Percentiles rank a stretch among this genome's conserved stretches.
Evolutionary conservation across 805 yeast genomes (phyloP).

Genomic region (Sungouiozyma ichnusensis): DNA sequence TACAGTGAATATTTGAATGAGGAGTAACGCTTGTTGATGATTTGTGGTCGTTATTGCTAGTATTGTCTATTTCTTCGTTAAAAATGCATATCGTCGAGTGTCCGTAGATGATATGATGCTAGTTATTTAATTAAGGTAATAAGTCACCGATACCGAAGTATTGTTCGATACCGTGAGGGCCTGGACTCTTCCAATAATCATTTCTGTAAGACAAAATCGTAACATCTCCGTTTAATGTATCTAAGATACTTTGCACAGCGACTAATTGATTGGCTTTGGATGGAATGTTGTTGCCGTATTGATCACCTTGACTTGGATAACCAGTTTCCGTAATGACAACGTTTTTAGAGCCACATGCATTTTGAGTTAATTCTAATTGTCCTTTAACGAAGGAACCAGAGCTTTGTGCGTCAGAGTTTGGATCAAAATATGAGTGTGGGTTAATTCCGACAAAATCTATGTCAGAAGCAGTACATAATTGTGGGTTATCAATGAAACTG

Average conservation of each 20-base stretch:
- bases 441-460: conserved; percentile 81
- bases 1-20: not conserved
- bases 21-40: not conserved
- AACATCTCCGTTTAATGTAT: conserved; percentile 45
- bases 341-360: conserved; percentile 43
- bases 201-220: conserved; percentile 72
- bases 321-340: conserved; percentile 79
- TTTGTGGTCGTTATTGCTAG: not conserved
- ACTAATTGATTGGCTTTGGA: conserved; percentile 53
- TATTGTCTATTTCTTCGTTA: no score
- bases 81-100: no score
- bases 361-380: conserved; percentile 46
- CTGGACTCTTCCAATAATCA: conserved; percentile 83
- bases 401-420: conserved; percentile 44
- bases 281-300: conserved; percentile 69
- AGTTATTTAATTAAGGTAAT: conserved; percentile 10
- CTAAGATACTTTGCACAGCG: conserved; percentile 57
- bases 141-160: conserved; percentile 57
- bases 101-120: not conserved
- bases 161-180: conserved; percentile 77
- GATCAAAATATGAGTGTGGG: conserved; percentile 77
- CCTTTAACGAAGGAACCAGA: conserved; percentile 64
- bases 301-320: conserved; percentile 66
- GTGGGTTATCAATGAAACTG: conserved; percentile 49
- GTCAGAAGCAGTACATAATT: conserved; percentile 55